Evolutionary conservation across 257 asterid genomes (phyloP).

Genomic region (Striga asiatica): DNA sequence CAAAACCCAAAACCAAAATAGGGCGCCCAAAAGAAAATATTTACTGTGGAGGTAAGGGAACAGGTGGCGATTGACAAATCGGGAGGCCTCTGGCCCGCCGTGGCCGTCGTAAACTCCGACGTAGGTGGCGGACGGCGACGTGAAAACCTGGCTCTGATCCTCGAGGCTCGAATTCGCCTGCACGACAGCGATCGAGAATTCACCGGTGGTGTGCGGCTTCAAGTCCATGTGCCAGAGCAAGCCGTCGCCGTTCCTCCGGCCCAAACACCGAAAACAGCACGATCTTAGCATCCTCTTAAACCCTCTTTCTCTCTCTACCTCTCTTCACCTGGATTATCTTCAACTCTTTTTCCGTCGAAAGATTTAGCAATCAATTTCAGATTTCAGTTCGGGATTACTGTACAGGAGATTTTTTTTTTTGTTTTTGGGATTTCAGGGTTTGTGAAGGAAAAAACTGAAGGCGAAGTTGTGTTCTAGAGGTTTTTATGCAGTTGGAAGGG

Average conservation of each 20-base stretch:
- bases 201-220: conserved; percentile 81
- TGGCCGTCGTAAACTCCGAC: conserved; percentile 96
- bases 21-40: not conserved
- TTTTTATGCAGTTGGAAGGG: conserved; percentile 16
- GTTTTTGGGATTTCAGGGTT: not conserved
- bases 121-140: conserved; percentile 83
- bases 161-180: conserved; percentile 88
- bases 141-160: conserved; percentile 89
- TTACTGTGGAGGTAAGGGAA: conserved; percentile 72
- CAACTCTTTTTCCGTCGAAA: no score
- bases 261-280: conserved; percentile 46
- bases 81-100: conserved; percentile 96
- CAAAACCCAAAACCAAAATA: not conserved
- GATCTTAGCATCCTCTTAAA: conserved; percentile 49
- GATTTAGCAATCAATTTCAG: not conserved
- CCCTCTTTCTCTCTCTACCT: not conserved
- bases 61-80: conserved; percentile 70
- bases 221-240: conserved; percentile 76
- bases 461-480: conserved; percentile 16
- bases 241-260: conserved; percentile 54
- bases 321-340: not conserved
- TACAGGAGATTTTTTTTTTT: not conserved
- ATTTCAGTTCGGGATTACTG: not conserved
- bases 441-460: not conserved
- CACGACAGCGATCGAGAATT: conserved; percentile 83